These are phyloP conservation scores for Metarhizium sp. DNA, from an alignment of 2,329 filamentous ascomycete genomes.

Conservation along the genomic window DNA sequence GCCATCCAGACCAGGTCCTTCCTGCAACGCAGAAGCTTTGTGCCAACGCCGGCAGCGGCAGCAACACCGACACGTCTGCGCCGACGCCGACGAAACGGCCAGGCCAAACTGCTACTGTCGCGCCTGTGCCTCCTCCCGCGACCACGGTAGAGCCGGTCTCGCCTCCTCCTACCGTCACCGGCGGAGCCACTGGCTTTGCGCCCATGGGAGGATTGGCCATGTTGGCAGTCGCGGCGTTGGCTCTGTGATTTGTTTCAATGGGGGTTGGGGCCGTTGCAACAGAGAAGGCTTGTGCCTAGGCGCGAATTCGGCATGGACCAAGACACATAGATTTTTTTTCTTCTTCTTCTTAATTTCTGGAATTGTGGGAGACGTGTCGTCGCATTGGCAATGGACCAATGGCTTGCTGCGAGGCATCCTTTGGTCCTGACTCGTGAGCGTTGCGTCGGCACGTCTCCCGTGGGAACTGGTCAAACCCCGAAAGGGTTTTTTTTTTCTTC, in stretches of 20 bases:
- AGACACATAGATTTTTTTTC: too few relatives aligned
- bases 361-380: too few relatives aligned
- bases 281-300: too few relatives aligned
- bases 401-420: too few relatives aligned
- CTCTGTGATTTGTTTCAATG: neutral
- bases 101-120: neutral
- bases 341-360: too few relatives aligned
- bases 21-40: conserved; percentile 19
- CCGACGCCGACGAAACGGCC: neutral
- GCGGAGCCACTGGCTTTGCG: neutral
- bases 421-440: too few relatives aligned
- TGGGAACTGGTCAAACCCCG: too few relatives aligned
- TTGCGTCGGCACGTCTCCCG: too few relatives aligned
- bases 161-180: conserved; percentile 1
- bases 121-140: neutral
- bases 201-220: neutral
- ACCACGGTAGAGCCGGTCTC: neutral
- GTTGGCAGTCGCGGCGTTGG: neutral
- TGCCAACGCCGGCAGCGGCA: conserved; percentile 3
- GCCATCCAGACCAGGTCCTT: conserved; percentile 18
- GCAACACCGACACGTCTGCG: neutral
- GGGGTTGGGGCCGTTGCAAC: too few relatives aligned
- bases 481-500: too few relatives aligned
- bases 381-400: too few relatives aligned
- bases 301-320: too few relatives aligned